Conservation (phyloP, 768 basidiomycete genomes). For the Porphyrellus cyaneotinctus region DNA sequence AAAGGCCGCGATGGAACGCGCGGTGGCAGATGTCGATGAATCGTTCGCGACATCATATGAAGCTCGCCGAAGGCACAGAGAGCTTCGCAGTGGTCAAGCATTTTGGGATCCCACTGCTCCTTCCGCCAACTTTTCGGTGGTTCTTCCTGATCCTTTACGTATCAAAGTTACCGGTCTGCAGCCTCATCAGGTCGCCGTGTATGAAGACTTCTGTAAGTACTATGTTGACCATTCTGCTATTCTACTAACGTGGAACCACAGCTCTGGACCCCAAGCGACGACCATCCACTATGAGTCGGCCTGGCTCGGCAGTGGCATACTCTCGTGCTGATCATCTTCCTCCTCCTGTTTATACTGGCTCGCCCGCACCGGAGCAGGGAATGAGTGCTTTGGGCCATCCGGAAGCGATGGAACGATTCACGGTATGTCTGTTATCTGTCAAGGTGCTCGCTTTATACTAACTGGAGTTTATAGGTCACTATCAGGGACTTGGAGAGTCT, state of each 20-base stretch:
- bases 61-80: conserved; percentile 78
- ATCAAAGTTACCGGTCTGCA: conserved; percentile 82
- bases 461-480: conserved; percentile 17
- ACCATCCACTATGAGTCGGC: conserved; percentile 50
- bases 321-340: conserved; percentile 42
- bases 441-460: neutral
- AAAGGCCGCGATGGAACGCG: conserved; percentile 96
- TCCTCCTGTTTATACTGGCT: conserved; percentile 49
- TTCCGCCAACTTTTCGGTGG: conserved; percentile 62
- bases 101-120: conserved; percentile 88
- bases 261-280: conserved; percentile 57
- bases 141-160: conserved; percentile 84
- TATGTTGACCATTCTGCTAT: neutral
- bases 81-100: conserved; percentile 67
- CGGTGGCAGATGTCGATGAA: conserved; percentile 89
- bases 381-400: conserved; percentile 56
- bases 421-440: conserved; percentile 39
- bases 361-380: conserved; percentile 58
- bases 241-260: conserved; percentile 24
- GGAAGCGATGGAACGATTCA: conserved; percentile 88
- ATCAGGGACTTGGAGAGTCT: conserved; percentile 74
- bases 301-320: conserved; percentile 69
- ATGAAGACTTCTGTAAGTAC: conserved; percentile 85
- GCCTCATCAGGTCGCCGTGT: conserved; percentile 78
- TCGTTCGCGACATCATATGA: conserved; percentile 81